These are phyloP conservation scores for Beta macrorhiza DNA, from an alignment of 179 eudicot species.

Conservation along the genomic window DNA sequence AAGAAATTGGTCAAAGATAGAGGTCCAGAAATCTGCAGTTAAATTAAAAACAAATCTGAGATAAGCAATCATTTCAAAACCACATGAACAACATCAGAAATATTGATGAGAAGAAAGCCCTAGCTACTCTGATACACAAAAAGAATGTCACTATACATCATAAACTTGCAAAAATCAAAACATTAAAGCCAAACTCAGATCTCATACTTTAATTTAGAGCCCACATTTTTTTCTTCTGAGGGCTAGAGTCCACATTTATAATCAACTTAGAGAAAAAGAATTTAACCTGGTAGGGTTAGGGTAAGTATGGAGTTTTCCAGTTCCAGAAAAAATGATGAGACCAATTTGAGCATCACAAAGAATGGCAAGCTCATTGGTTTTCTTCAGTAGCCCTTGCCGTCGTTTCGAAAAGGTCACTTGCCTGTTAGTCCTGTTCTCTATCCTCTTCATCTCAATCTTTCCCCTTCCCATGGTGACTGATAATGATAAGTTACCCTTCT, in stretches of 20 bases:
- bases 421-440: constrained; percentile 39
- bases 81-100: constrained; percentile 34
- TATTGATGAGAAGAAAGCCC: constrained; percentile 22
- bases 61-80: constrained; percentile 28
- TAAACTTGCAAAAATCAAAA: background rate
- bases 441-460: constrained; percentile 39
- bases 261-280: background rate
- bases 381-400: constrained; percentile 38
- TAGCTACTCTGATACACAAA: constrained; percentile 15
- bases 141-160: constrained; percentile 7
- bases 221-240: no score
- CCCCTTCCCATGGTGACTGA: constrained; percentile 37
- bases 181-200: background rate
- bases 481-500: background rate
- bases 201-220: no score
- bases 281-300: constrained; percentile 25
- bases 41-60: constrained; percentile 20
- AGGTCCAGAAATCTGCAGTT: constrained; percentile 24
- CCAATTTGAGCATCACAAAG: constrained; percentile 42
- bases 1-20: constrained; percentile 31
- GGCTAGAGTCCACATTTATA: no score
- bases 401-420: constrained; percentile 47
- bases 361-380: constrained; percentile 36
- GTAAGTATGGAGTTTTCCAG: constrained; percentile 32
- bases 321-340: constrained; percentile 37